Conservation (phyloP, 495 filamentous ascomycete genomes). For the Talaromyces proteolyticus region DNA sequence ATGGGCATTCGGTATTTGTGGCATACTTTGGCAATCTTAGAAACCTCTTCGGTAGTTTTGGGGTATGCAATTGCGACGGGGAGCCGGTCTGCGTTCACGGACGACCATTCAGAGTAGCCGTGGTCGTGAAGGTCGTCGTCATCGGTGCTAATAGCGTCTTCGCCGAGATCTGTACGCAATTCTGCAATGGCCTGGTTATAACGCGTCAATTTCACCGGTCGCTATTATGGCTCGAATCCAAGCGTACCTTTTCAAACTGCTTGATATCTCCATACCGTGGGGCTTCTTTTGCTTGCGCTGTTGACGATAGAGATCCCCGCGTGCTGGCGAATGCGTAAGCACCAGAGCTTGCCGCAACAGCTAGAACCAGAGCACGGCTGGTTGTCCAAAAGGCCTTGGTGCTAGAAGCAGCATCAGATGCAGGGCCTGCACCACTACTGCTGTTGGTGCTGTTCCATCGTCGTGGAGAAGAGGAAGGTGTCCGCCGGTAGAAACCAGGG, state of each 20-base stretch:
- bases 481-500: slow-evolving; percentile 12
- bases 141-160: slow-evolving; percentile 76
- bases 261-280: slow-evolving; percentile 33
- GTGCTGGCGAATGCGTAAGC: slow-evolving; percentile 14
- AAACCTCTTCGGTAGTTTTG: slow-evolving; percentile 73
- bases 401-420: neutral
- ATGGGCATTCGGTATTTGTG: slow-evolving; percentile 80
- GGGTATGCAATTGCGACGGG: slow-evolving; percentile 82
- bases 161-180: slow-evolving; percentile 51
- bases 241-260: slow-evolving; percentile 36
- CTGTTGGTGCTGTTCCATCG: neutral
- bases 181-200: slow-evolving; percentile 52
- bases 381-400: slow-evolving; percentile 21
- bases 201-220: neutral
- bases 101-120: slow-evolving; percentile 88
- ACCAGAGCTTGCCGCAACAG: slow-evolving; percentile 29
- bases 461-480: too few relatives aligned
- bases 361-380: slow-evolving; percentile 22
- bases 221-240: too few relatives aligned
- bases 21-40: slow-evolving; percentile 73
- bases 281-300: slow-evolving; percentile 8
- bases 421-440: neutral
- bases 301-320: neutral
- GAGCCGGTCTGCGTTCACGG: slow-evolving; percentile 67
- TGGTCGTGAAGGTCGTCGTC: slow-evolving; percentile 75